Percentiles rank a stretch among this genome's conserved stretches.
These are phyloP conservation scores for Plenodomus biglobosus DNA, from an alignment of 2,329 filamentous ascomycete genomes.

Conservation along the genomic window DNA sequence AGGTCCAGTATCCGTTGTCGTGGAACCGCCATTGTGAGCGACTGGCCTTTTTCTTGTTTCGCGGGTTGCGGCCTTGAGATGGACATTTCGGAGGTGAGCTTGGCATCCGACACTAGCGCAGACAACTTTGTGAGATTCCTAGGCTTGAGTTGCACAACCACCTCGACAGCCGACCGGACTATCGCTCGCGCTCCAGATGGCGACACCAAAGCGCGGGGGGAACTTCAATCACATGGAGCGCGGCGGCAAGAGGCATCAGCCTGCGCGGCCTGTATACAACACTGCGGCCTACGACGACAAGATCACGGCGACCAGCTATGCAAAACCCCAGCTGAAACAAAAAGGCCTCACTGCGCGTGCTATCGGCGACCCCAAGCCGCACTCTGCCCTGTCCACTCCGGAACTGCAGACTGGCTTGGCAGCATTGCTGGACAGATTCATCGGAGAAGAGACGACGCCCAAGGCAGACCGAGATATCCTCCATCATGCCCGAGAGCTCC, in stretches of 20 bases:
- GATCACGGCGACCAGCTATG: background rate
- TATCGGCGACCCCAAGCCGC: background rate
- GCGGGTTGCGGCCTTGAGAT: background rate
- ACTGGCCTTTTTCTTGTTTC: background rate
- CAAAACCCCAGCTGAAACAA: conserved; percentile 4
- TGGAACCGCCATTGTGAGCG: conserved; percentile 52
- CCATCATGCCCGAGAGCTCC: conserved; percentile 33
- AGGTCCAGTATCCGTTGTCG: conserved; percentile 64
- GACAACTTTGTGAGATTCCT: too few species aligned
- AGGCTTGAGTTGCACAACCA: too few species aligned
- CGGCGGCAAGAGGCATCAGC: conserved; percentile 15
- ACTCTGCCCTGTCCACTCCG: conserved; percentile 16
- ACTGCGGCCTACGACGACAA: conserved; percentile 1
- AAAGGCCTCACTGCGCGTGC: background rate
- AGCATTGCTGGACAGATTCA: conserved; percentile 34
- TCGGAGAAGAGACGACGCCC: conserved; percentile 27
- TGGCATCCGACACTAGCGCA: conserved; percentile 15
- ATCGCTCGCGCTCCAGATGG: conserved; percentile 16
- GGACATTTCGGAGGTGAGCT: conserved; percentile 6
- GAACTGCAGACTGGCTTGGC: conserved; percentile 37
- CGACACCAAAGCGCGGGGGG: conserved; percentile 23
- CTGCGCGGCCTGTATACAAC: conserved; percentile 6
- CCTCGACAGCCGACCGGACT: background rate
- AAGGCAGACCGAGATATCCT: conserved; percentile 30
- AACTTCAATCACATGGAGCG: conserved; percentile 24